Evolutionary conservation across 306 rosid species (phyloP), one percentile per base, ranked within the genome.

Genomic region (Glycyrrhiza uralensis): DNA sequence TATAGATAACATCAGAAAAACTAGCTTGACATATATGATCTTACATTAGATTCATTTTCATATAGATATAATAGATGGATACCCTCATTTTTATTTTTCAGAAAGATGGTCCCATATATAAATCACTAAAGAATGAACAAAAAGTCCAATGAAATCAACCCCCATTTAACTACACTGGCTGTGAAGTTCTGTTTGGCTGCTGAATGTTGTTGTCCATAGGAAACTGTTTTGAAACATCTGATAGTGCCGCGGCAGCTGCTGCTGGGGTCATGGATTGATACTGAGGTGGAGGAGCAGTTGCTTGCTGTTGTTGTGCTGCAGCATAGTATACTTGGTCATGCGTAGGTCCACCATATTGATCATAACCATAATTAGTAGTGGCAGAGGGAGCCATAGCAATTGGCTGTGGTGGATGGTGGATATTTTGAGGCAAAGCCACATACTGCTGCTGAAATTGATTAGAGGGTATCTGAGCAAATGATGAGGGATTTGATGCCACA

Each of bases 201-300:
- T 76, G 89, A 59, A 66, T 47, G 35, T 46, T 47, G 35, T 46
- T 82, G 49, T 84, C 83, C 0, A 78, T 30, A n/a, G 86, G 85
- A 50, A 77, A 81, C 52, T 86, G 86, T 72, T 80, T 85, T 7
- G 94, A 83, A 39, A 84, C 88, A 67, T 92, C 92, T 24, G 88
- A 85, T 26, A 85, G 29, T 28, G 89, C 87, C 9, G 87, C 86
- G 0, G 74, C 79, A 2, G 86, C 90, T 0, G 91, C 89, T 0
- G 83, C 84, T 6, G 85, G 93, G 5, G 81, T 87, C 93, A 92
- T 89, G 36, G 93, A 79, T 46, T 92, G 90, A 71, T 88, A 80
- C 51, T 83, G 91, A 54, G 88, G 81, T 51, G 76, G 60, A 0
- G 83, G 82, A 28, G 90, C 17, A 36, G 3, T 57, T 55, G 87